Percentiles rank a stretch among this genome's conserved stretches.
phyloP scores from a whole-genome alignment of 345 rosid species.

The Camelina hispida region DNA sequence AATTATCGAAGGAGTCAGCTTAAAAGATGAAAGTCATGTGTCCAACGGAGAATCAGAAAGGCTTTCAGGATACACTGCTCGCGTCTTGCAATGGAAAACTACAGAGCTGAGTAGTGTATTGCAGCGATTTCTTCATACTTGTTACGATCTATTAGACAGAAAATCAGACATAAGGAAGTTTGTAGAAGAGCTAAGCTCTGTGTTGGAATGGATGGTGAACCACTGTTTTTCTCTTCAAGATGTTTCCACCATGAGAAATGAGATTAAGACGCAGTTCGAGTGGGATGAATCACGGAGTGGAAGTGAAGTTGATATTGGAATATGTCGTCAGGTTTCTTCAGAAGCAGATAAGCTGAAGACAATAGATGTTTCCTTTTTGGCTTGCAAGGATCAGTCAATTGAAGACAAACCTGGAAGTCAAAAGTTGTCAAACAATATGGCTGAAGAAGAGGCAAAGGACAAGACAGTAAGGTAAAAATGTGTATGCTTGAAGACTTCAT shows the following conservation, averaged over 20 bases:
- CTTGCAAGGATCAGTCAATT: slow-evolving; percentile 32
- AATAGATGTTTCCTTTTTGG: slow-evolving; percentile 22
- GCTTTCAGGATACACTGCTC: slow-evolving; percentile 69
- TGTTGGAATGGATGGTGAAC: slow-evolving; percentile 84
- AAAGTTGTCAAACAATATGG: slow-evolving; percentile 41
- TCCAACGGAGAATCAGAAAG: slow-evolving; percentile 53
- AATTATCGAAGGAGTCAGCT: slow-evolving; percentile 67
- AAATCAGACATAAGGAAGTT: slow-evolving; percentile 66
- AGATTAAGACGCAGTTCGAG: slow-evolving; percentile 63
- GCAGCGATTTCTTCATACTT: slow-evolving; percentile 65
- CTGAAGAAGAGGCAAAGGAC: slow-evolving; percentile 46
- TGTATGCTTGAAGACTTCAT: slow-evolving; percentile 45
- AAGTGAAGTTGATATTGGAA: slow-evolving; percentile 64
- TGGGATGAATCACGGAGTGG: slow-evolving; percentile 76
- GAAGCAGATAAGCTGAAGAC: slow-evolving; percentile 48
- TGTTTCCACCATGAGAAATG: slow-evolving; percentile 89
- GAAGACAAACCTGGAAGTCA: slow-evolving; percentile 28
- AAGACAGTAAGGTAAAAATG: slow-evolving; percentile 36
- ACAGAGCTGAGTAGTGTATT: slow-evolving; percentile 63
- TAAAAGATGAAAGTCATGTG: slow-evolving; percentile 52
- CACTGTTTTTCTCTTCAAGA: slow-evolving; percentile 94
- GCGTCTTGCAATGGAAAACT: slow-evolving; percentile 89
- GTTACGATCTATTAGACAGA: slow-evolving; percentile 64
- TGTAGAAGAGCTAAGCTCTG: slow-evolving; percentile 57
- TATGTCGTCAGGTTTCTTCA: slow-evolving; percentile 43